Evolutionary conservation across 257 asterid genomes (phyloP), one percentile per base, ranked within the genome.

Genomic region (Ophiorrhiza pumila): DNA sequence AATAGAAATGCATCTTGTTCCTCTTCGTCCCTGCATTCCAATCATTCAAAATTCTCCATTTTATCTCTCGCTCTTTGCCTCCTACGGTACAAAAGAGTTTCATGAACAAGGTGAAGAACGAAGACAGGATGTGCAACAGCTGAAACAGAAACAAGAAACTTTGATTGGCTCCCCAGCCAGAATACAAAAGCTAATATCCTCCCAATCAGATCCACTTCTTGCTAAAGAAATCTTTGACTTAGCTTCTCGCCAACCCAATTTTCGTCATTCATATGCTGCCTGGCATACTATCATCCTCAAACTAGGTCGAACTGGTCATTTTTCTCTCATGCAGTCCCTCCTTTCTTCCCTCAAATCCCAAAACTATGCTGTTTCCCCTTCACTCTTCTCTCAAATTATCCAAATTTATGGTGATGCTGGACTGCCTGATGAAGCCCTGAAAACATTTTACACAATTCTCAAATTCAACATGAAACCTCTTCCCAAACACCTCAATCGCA

Each of bases 151-250:
- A 49, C 72, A 50, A 65, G 69, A 78, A 47, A 65, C 75, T 50
- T 81, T 74, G 22, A 74, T 85, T 57, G 87, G 80, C 63, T 91
- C 96, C 67, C 91, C 91, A 7, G 52, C 52, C 7, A 72, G 80
- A 45, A 31, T 71, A 6, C 67, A 61, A 12, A 79, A 74, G 64
- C 55, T 75, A 29, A 75, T 79, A 57, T 69, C 68, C 25, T 41
- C 75, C 13, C 77, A 93, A 59, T 77, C 91, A 32, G 96, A 93
- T 71, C 89, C 97, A 0, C 94, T 93, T 80, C 91, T 93, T 25
- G 96, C 98, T 7, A 89, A 89, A 83, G 96, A 91, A 77, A 91
- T 94, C 67, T 91, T 91, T 35, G 96, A 90, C 68, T 84, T 91
- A 69, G 96, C 98, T 64, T 85, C 90, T 0, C 82, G 85, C 15